Conservation (phyloP, 1,284 basidiomycete species). For the Ganoderma leucocontextum region DNA sequence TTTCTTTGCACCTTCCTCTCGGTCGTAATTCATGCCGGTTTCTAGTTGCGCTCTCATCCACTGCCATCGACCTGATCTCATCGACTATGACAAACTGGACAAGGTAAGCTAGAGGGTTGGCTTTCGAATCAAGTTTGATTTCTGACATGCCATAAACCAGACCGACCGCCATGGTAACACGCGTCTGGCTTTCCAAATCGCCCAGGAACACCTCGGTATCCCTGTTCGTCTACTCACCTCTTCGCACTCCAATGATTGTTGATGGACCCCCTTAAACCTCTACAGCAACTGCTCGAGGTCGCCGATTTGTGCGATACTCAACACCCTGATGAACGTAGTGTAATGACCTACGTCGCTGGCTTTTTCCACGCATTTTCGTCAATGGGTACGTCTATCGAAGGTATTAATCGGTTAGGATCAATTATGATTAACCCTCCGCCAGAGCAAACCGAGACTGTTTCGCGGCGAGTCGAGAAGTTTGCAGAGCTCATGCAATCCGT, state of each 20-base stretch:
- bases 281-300: conserved; percentile 92
- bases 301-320: conserved; percentile 93
- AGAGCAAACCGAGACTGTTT: conserved; percentile 97
- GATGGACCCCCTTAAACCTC: conserved; percentile 8
- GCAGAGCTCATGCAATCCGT: conserved; percentile 94
- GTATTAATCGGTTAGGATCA: background rate
- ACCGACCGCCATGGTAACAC: conserved; percentile 84
- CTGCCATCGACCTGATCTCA: conserved; percentile 93
- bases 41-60: conserved; percentile 94
- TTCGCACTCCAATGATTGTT: conserved; percentile 14
- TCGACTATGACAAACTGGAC: conserved; percentile 88
- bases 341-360: conserved; percentile 96
- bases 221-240: conserved; percentile 65
- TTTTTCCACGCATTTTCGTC: conserved; percentile 98
- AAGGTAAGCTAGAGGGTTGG: conserved; percentile 57
- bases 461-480: conserved; percentile 94
- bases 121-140: background rate
- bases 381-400: conserved; percentile 73
- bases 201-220: conserved; percentile 87
- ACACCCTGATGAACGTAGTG: conserved; percentile 93
- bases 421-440: background rate
- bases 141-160: conserved; percentile 45
- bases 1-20: background rate
- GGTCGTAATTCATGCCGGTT: conserved; percentile 22
- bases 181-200: conserved; percentile 85